Evolutionary conservation across 2,329 filamentous ascomycete species (phyloP), one percentile per base, ranked within the genome.

Genomic region (Diaporthe sp.): DNA sequence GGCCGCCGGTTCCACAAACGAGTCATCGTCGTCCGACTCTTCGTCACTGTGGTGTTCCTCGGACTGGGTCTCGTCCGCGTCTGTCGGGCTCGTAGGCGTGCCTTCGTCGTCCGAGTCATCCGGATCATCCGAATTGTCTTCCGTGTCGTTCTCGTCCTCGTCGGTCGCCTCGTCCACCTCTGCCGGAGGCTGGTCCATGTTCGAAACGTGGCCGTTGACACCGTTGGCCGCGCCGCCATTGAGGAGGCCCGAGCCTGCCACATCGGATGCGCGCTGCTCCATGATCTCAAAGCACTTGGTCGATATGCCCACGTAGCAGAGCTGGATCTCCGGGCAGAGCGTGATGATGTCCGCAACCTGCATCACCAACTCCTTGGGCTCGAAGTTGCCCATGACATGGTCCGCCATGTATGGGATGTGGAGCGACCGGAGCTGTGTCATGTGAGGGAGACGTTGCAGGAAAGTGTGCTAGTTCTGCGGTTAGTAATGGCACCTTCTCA

Each of bases 201-300:
- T 72, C 49, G 73, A 72, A 34, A 44, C 74, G 34, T 77, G 75
- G 12, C 69, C 62, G 25, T 74, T 72, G 13, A 61, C 73, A 19
- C 51, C 55, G 58, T 72, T 77, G 77, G 68, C 74, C 76, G 57
- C 75, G 61, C 57, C 62, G 73, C 57, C 74, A 10, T 74, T 65
- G 22, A 74, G 65, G 25, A 72, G 74, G 44, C 80, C 78, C 57
- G 77, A 79, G 19, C 80, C 46, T 13, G 70, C 25, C 42, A 78
- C 85, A 58, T 89, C 87, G 17, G 85, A 87, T 3, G 85, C 85
- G 65, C 88, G 86, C 69, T 88, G 88, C 82, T 97, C 94, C 10
- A 95, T 84, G 44, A 97, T 93, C 82, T 97, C 94, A 80, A 94
- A 97, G 83, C 95, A 97, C 82, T 95, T 96, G 55, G 86, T 87